These are phyloP conservation scores for Climacium dendroides DNA, from an alignment of 225 moss, liverwort and hornwort genomes.

Conservation along the genomic window DNA sequence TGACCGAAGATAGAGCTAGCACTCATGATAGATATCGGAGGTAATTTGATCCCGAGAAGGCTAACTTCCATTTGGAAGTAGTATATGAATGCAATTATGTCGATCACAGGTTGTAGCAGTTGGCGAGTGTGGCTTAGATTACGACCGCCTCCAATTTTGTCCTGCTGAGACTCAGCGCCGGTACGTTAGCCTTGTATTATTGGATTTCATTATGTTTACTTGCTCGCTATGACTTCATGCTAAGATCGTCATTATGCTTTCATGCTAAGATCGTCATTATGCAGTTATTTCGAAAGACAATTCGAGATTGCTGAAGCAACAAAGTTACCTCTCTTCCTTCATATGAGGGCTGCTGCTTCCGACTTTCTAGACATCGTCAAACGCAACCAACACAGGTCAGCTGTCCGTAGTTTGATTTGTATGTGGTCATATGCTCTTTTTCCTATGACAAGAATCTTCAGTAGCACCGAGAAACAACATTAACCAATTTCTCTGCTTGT, in stretches of 20 bases:
- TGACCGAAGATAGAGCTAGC: background rate
- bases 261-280: background rate
- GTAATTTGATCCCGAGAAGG: background rate
- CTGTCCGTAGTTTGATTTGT: background rate
- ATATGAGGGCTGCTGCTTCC: conserved; percentile 80
- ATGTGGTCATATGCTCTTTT: background rate
- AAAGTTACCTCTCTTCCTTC: conserved; percentile 82
- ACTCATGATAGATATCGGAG: background rate
- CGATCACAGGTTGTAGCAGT: conserved; percentile 75
- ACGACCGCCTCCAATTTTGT: conserved; percentile 89
- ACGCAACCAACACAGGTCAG: conserved; percentile 71
- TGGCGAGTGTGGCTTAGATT: conserved; percentile 96
- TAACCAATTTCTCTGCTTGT: background rate
- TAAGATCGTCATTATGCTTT: background rate
- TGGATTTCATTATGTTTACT: background rate
- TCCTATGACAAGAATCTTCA: background rate
- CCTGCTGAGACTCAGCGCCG: conserved; percentile 61
- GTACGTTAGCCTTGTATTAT: conserved; percentile 8
- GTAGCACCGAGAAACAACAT: background rate
- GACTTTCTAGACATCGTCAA: conserved; percentile 75
- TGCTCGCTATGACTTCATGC: background rate
- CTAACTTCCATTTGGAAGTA: background rate
- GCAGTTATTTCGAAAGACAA: conserved; percentile 90
- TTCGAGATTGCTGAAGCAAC: conserved; percentile 91
- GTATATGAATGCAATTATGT: background rate